Conservation (phyloP, 139 green algal genomes). For the Marvania coccoides region DNA sequence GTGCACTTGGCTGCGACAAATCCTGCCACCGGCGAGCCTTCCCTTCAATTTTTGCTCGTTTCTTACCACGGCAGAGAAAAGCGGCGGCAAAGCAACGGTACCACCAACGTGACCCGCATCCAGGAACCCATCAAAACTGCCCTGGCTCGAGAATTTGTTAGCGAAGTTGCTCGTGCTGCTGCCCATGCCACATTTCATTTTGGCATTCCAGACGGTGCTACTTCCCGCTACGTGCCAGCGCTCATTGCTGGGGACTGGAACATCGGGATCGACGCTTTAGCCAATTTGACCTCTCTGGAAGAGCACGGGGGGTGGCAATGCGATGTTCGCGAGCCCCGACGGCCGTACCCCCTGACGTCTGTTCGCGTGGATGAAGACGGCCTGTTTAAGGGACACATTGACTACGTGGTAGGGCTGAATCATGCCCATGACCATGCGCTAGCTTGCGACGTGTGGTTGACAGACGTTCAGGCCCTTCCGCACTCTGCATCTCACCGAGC, state of each 20-base stretch:
- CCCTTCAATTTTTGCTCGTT: no score
- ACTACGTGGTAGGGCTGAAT: not conserved
- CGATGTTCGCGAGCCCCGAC: not conserved
- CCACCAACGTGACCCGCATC: not conserved
- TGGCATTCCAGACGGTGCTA: not conserved
- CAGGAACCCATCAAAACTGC: not conserved
- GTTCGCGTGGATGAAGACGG: not conserved
- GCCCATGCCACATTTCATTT: not conserved
- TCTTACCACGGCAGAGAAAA: no score
- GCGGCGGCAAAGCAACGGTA: no score
- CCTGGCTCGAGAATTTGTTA: not conserved
- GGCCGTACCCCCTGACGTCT: not conserved
- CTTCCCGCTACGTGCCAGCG: not conserved
- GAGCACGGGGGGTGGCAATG: not conserved
- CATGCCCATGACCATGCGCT: not conserved
- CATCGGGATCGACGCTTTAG: not conserved
- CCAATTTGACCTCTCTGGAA: not conserved
- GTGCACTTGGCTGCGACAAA: no score
- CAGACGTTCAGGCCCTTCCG: not conserved
- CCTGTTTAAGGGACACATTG: not conserved
- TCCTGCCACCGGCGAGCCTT: no score
- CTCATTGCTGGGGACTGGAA: not conserved
- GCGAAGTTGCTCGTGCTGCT: not conserved
- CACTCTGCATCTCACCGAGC: not conserved
- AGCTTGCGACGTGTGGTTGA: not conserved